Conservation (phyloP, 148 eudicot species). For the Spergularia bocconei region DNA sequence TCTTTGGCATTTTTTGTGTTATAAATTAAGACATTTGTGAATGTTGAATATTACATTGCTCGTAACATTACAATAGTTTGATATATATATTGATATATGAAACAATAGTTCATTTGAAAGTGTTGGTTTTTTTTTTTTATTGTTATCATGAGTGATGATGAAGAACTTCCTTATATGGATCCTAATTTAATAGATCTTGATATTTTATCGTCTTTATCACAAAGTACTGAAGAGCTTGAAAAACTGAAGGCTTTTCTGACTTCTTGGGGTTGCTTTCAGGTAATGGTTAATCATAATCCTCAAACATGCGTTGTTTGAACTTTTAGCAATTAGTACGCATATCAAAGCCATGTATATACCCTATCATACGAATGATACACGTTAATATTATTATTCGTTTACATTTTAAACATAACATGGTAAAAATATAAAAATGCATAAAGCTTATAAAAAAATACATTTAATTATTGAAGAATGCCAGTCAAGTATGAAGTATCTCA, state of each 20-base stretch:
- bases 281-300: constrained; percentile 4
- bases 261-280: constrained; percentile 61
- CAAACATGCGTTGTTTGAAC: too few species aligned
- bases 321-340: too few species aligned
- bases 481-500: neutral
- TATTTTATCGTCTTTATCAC: constrained; percentile 27
- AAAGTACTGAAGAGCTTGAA: constrained; percentile 12
- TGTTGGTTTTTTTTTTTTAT: neutral
- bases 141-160: constrained; percentile 16
- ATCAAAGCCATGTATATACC: neutral
- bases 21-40: too few species aligned
- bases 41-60: too few species aligned
- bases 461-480: neutral
- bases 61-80: too few species aligned
- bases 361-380: neutral
- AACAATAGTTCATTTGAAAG: neutral
- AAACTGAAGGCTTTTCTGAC: constrained; percentile 36
- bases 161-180: constrained; percentile 30
- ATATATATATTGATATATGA: too few species aligned
- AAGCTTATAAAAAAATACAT: neutral
- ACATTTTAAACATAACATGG: neutral
- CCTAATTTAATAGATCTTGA: constrained; percentile 36
- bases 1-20: too few species aligned
- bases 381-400: neutral
- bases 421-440: neutral